These are phyloP conservation scores for Sechiopsis laciniata DNA, from an alignment of 306 rosid genomes.

Conservation along the genomic window DNA sequence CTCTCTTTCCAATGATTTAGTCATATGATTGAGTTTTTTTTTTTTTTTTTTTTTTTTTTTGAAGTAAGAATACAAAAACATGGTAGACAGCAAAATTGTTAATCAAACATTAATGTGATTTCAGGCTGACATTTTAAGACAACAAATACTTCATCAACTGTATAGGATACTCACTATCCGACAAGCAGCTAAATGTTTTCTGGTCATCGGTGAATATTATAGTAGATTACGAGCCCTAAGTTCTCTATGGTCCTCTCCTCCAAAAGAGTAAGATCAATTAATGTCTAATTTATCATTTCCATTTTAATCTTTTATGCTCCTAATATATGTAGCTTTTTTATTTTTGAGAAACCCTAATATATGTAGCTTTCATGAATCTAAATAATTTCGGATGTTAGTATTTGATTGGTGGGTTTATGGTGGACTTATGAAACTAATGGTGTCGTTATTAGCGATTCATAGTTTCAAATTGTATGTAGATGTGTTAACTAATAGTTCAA, in stretches of 20 bases:
- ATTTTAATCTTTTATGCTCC: not conserved
- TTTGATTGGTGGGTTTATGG: not conserved
- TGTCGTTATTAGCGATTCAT: not conserved
- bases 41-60: no score
- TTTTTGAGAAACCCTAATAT: no score
- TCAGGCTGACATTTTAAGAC: slow-evolving; percentile 86
- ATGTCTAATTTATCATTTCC: not conserved
- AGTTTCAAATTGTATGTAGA: not conserved
- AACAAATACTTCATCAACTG: slow-evolving; percentile 69
- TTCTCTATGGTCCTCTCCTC: slow-evolving; percentile 87
- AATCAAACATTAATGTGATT: not conserved
- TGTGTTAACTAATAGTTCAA: not conserved
- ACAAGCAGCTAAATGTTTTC: slow-evolving; percentile 66
- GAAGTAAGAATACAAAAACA: not conserved
- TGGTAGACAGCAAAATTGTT: no score
- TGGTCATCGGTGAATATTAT: slow-evolving; percentile 77
- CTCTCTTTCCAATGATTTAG: not conserved
- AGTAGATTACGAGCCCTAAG: slow-evolving; percentile 82
- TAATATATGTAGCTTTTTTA: no score
- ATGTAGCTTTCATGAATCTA: not conserved
- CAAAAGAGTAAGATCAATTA: slow-evolving; percentile 54
- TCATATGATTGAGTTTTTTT: not conserved
- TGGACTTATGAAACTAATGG: not conserved
- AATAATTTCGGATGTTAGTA: not conserved
- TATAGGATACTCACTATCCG: slow-evolving; percentile 61